Conservation (phyloP, 2,329 filamentous ascomycete species). For the Aurifilum marmelostoma region DNA sequence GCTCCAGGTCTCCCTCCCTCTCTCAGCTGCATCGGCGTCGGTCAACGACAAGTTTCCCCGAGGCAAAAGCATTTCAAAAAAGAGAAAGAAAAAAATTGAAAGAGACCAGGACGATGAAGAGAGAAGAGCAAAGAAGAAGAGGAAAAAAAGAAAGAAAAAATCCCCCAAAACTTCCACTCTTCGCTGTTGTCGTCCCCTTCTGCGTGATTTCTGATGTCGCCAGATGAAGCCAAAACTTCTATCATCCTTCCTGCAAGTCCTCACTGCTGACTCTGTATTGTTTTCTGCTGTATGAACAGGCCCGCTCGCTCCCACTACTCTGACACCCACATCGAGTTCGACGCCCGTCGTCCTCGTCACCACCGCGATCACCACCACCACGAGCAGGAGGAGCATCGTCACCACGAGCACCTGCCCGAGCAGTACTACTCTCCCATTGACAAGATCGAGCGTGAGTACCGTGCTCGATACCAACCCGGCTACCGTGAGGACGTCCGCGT, state of each 20-base stretch:
- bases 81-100: not conserved
- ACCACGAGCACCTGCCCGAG: constrained; percentile 15
- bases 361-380: constrained; percentile 36
- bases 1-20: constrained; percentile 20
- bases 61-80: no score
- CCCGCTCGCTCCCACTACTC: constrained; percentile 51
- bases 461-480: constrained; percentile 60
- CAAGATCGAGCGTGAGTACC: constrained; percentile 68
- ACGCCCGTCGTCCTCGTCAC: constrained; percentile 44
- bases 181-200: not conserved
- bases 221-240: not conserved
- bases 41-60: not conserved
- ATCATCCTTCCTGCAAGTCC: not conserved
- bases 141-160: not conserved
- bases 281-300: constrained; percentile 35
- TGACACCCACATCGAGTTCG: constrained; percentile 69
- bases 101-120: constrained; percentile 1
- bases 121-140: not conserved
- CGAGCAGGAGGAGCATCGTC: constrained; percentile 29
- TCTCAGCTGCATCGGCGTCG: not conserved
- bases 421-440: constrained; percentile 56
- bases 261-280: constrained; percentile 18
- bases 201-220: not conserved
- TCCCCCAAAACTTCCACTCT: not conserved
- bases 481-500: constrained; percentile 45